Evolutionary conservation across 2,329 filamentous ascomycete genomes (phyloP).

Genomic region (Stemphylium vesicarium): DNA sequence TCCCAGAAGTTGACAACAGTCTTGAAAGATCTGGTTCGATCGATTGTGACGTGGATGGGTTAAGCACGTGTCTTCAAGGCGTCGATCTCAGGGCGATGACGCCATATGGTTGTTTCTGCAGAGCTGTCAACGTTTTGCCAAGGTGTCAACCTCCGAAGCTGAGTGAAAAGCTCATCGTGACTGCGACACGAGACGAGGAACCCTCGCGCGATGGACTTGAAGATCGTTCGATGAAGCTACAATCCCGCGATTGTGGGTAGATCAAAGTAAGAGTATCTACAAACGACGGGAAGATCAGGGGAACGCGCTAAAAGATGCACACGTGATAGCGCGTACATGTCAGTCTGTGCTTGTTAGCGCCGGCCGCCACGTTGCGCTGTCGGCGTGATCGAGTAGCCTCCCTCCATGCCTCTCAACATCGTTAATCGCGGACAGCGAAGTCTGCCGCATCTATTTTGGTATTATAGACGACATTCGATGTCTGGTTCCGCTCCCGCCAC

Average conservation of each 20-base stretch:
- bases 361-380: background rate
- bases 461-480: background rate
- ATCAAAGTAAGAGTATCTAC: background rate
- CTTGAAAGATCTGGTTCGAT: too few relatives aligned
- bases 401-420: constrained; percentile 1
- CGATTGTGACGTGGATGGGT: background rate
- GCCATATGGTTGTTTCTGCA: background rate
- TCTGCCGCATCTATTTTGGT: background rate
- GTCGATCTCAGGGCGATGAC: background rate
- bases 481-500: background rate
- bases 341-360: constrained; percentile 9
- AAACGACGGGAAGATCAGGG: background rate
- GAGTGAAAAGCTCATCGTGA: too few relatives aligned
- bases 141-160: too few relatives aligned
- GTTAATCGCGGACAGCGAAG: background rate
- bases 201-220: too few relatives aligned
- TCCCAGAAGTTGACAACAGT: background rate
- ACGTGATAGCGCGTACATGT: constrained; percentile 9
- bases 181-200: too few relatives aligned
- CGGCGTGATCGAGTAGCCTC: background rate
- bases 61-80: background rate
- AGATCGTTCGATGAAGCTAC: background rate
- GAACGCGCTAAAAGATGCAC: background rate
- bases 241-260: background rate
- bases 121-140: too few relatives aligned